Percentiles rank a stretch among this genome's conserved stretches.
Conservation (phyloP, 257 asterid species). For the Henckelia pumila region DNA sequence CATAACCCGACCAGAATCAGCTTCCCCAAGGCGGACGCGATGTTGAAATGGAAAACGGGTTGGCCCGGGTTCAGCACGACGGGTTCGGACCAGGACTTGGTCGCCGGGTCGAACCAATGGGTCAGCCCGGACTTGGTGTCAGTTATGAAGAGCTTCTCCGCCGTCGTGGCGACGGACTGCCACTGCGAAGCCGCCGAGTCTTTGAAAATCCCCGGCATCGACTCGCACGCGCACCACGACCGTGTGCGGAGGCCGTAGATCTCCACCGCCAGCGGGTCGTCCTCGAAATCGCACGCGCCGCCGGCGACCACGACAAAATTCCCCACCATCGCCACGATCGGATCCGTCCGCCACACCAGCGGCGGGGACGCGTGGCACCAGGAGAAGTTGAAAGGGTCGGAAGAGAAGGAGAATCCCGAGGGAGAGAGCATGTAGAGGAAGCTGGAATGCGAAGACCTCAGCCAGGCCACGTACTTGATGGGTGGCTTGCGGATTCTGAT, state of each 20-base stretch:
- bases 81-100: constrained; percentile 47
- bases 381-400: constrained; percentile 43
- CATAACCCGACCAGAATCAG: constrained; percentile 48
- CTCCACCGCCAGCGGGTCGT: constrained; percentile 75
- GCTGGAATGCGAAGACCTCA: constrained; percentile 54
- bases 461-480: constrained; percentile 26
- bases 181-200: constrained; percentile 49
- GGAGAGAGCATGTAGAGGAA: constrained; percentile 57
- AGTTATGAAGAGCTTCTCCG: constrained; percentile 43
- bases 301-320: constrained; percentile 61
- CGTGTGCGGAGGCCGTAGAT: constrained; percentile 33
- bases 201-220: constrained; percentile 49
- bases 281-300: constrained; percentile 67
- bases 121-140: constrained; percentile 50
- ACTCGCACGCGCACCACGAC: constrained; percentile 45
- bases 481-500: constrained; percentile 40
- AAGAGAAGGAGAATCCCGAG: constrained; percentile 49
- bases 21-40: constrained; percentile 35
- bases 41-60: constrained; percentile 33
- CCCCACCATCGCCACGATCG: constrained; percentile 61
- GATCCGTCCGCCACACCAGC: constrained; percentile 57
- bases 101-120: constrained; percentile 52
- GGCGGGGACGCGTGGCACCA: constrained; percentile 61
- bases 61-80: constrained; percentile 32
- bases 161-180: constrained; percentile 50